A percentile compares a stretch with the other conserved stretches of the same genome.
Conservation (phyloP, 2,329 filamentous ascomycete genomes). For the Penicillium sp. region DNA sequence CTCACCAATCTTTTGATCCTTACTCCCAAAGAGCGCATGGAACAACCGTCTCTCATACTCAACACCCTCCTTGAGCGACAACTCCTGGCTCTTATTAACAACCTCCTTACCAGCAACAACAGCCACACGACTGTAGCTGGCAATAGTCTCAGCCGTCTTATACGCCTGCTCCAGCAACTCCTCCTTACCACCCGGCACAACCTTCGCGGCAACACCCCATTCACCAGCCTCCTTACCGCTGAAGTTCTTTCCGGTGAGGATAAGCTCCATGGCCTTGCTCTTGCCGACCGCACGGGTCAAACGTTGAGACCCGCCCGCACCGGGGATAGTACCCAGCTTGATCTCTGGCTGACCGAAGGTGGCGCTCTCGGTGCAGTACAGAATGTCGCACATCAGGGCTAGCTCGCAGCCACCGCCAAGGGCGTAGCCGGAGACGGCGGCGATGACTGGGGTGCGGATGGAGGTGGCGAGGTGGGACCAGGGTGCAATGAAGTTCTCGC, state of each 20-base stretch:
- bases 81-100: slow-evolving; percentile 98
- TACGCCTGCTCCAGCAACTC: slow-evolving; percentile 77
- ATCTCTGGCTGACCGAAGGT: slow-evolving; percentile 98
- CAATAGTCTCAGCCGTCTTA: slow-evolving; percentile 84
- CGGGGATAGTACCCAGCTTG: slow-evolving; percentile 88
- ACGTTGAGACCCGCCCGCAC: slow-evolving; percentile 86
- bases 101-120: slow-evolving; percentile 92
- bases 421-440: slow-evolving; percentile 90
- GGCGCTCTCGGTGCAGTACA: slow-evolving; percentile 82
- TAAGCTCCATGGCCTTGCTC: slow-evolving; percentile 84
- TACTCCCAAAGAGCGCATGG: slow-evolving; percentile 86
- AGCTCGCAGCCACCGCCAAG: slow-evolving; percentile 95
- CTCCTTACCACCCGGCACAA: slow-evolving; percentile 72
- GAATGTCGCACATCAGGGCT: slow-evolving; percentile 93
- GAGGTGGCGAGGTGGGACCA: slow-evolving; percentile 84
- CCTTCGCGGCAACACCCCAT: slow-evolving; percentile 85
- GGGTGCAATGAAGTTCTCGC: slow-evolving; percentile 85
- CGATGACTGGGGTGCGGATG: slow-evolving; percentile 91
- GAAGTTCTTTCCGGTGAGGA: slow-evolving; percentile 82
- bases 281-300: slow-evolving; percentile 81
- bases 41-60: slow-evolving; percentile 94
- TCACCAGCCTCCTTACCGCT: slow-evolving; percentile 77
- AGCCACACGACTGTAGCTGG: slow-evolving; percentile 79
- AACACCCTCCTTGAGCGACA: slow-evolving; percentile 81
- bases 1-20: slow-evolving; percentile 92